These are phyloP conservation scores for Microascus cirrosus DNA, from an alignment of 2,329 filamentous ascomycete genomes.

Conservation along the genomic window DNA sequence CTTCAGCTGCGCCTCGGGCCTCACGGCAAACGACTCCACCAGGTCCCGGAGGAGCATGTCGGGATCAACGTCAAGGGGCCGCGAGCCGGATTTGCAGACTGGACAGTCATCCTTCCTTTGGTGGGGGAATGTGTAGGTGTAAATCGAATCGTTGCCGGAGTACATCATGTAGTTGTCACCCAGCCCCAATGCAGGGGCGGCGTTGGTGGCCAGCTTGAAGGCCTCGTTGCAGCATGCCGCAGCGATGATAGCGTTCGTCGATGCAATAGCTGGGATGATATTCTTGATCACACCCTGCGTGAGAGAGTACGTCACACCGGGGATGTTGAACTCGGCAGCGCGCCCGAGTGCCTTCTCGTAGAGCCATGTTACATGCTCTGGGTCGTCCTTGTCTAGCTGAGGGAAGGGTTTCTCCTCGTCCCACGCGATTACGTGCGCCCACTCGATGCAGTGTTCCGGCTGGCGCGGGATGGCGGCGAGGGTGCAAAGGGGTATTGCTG, in stretches of 20 bases:
- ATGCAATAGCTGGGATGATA: constrained; percentile 96
- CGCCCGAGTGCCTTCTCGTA: constrained; percentile 74
- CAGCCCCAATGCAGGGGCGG: constrained; percentile 68
- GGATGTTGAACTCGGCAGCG: constrained; percentile 79
- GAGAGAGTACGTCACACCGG: constrained; percentile 86
- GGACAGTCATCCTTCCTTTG: constrained; percentile 92
- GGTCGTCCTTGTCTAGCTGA: constrained; percentile 85
- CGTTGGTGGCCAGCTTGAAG: constrained; percentile 79
- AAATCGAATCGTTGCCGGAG: constrained; percentile 87
- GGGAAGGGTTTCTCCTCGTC: constrained; percentile 76
- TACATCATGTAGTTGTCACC: constrained; percentile 99
- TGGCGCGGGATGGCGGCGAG: constrained; percentile 93
- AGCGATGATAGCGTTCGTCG: constrained; percentile 93
- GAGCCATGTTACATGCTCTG: constrained; percentile 95
- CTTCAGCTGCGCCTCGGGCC: constrained; percentile 87
- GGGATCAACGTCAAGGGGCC: constrained; percentile 61
- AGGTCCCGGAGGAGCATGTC: constrained; percentile 70
- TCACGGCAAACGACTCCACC: constrained; percentile 69
- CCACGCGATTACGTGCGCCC: constrained; percentile 98
- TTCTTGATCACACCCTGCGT: constrained; percentile 98
- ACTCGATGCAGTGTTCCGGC: constrained; percentile 96
- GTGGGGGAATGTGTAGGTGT: constrained; percentile 95
- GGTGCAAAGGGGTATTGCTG: constrained; percentile 93
- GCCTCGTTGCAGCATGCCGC: constrained; percentile 95
- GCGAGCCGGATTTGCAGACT: constrained; percentile 77